Evolutionary conservation across 2,329 filamentous ascomycete genomes (phyloP).

Genomic region (Alternaria sp.): DNA sequence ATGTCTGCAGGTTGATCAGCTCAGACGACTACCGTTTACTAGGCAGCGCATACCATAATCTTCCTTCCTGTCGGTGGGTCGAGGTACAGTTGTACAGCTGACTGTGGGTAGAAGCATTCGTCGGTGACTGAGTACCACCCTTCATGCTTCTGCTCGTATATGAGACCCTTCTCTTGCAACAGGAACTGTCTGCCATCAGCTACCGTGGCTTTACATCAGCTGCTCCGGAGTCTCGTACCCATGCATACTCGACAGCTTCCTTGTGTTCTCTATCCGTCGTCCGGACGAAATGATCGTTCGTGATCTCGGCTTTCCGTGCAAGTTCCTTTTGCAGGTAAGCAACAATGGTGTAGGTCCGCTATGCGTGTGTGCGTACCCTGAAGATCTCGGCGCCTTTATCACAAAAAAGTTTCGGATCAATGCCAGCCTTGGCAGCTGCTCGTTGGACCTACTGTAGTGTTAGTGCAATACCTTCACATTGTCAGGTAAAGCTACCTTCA

Average conservation of each 20-base stretch:
- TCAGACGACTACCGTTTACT: background rate
- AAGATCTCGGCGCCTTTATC: slow-evolving; percentile 85
- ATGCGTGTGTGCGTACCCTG: slow-evolving; percentile 55
- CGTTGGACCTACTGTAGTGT: slow-evolving; percentile 74
- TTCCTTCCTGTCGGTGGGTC: slow-evolving; percentile 84
- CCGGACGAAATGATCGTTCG: slow-evolving; percentile 87
- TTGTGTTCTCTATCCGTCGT: slow-evolving; percentile 87
- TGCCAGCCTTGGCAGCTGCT: slow-evolving; percentile 75
- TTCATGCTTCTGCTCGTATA: slow-evolving; percentile 86
- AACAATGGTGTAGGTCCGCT: slow-evolving; percentile 1
- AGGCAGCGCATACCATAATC: slow-evolving; percentile 67
- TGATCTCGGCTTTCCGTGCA: slow-evolving; percentile 73
- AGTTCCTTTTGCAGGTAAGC: slow-evolving; percentile 61
- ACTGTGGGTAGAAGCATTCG: slow-evolving; percentile 91
- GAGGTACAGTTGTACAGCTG: slow-evolving; percentile 75
- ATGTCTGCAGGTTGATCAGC: slow-evolving; percentile 58
- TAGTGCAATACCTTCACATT: background rate
- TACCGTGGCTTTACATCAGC: slow-evolving; percentile 2
- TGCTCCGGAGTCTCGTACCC: slow-evolving; percentile 61
- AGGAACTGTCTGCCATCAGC: slow-evolving; percentile 61
- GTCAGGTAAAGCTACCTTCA: slow-evolving; percentile 68
- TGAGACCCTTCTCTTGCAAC: slow-evolving; percentile 76
- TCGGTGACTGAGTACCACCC: slow-evolving; percentile 98
- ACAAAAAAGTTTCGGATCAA: slow-evolving; percentile 84
- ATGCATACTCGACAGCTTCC: slow-evolving; percentile 87